Base-by-base conservation (phyloP, 768 basidiomycete species). In the Rhodocollybia butyracea region DNA sequence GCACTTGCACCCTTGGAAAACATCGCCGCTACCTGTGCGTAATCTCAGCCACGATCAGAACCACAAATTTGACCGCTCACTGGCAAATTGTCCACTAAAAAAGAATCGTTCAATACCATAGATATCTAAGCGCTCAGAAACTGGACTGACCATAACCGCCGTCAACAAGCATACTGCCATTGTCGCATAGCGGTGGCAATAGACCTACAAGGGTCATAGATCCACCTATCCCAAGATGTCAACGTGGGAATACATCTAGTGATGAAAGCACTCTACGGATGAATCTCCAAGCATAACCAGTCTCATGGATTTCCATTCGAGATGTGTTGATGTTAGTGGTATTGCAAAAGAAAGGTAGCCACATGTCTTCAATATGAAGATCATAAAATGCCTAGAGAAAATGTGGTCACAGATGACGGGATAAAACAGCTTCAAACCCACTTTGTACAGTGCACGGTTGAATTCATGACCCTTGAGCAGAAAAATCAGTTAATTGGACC, bases 281-380 rank as follows among this genome's bases (percentile, higher is more conserved):
- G 66, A 85, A 92, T 61, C 94, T 80, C 96, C 96, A 99, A 12
- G 97, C 96, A 73, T 98, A 98, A n/a, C 97, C 97, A 12, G 92
- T 91, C 62, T 95, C 90, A 64, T 99, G 97, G 40, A 98, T 87
- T 65, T 98, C 94, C 94, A 98, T 98, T 8, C 86, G 81, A 8
- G 94, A 97, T 42, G 91, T 92, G 51, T 88, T 94, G 68, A 99
- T 97, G 63, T 98, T 98, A 19, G 97, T 96, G 2, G 96, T 92
- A 64, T 98, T 98, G 72, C 94, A 97, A 72, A 96, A 98, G 74
- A 85, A 98, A 3, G 96, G 97, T 5, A 99, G 77, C 97, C 96
- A 98, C 91, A 97, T 96, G 71, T 97, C 95, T 70, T 94, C 90
- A 38, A 93, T 93, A 62, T 98, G 94, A 39, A 94, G 83, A 68